Percentiles rank a stretch among this genome's conserved stretches.
These are phyloP conservation scores for Eutrema yunnanense DNA, from an alignment of 345 rosid genomes.

Conservation along the genomic window DNA sequence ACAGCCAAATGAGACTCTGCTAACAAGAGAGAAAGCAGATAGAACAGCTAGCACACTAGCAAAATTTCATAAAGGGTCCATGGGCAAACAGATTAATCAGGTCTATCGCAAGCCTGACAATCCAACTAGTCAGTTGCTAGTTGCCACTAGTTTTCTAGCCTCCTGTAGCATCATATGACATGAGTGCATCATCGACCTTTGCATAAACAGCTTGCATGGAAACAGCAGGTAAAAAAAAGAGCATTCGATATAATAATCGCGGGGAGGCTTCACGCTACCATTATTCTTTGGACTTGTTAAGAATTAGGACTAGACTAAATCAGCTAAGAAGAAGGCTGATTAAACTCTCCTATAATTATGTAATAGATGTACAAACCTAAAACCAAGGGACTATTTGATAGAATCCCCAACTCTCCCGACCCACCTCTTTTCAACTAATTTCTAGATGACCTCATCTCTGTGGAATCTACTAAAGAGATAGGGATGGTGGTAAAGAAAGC, in stretches of 20 bases:
- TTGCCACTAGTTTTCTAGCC: constrained; percentile 1
- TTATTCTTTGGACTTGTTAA: neutral
- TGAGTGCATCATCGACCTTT: neutral
- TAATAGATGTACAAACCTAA: neutral
- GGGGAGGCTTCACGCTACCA: neutral
- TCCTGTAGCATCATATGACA: neutral
- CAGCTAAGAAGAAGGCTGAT: neutral
- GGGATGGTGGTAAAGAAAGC: neutral
- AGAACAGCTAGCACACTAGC: constrained; percentile 1
- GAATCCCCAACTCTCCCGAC: neutral
- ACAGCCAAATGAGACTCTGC: constrained; percentile 1
- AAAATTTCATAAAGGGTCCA: neutral
- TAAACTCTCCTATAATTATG: neutral
- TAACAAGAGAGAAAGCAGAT: neutral
- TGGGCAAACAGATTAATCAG: neutral
- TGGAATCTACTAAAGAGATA: neutral
- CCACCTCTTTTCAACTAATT: neutral
- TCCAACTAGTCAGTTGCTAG: constrained; percentile 11
- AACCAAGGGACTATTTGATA: neutral
- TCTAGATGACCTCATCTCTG: neutral
- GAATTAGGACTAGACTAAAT: neutral
- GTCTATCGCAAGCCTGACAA: neutral
- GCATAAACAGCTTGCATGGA: neutral
- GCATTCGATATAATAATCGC: neutral
- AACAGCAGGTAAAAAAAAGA: neutral